Evolutionary conservation across 2,329 filamentous ascomycete genomes (phyloP).

Genomic region (Colletotrichum destructivum): DNA sequence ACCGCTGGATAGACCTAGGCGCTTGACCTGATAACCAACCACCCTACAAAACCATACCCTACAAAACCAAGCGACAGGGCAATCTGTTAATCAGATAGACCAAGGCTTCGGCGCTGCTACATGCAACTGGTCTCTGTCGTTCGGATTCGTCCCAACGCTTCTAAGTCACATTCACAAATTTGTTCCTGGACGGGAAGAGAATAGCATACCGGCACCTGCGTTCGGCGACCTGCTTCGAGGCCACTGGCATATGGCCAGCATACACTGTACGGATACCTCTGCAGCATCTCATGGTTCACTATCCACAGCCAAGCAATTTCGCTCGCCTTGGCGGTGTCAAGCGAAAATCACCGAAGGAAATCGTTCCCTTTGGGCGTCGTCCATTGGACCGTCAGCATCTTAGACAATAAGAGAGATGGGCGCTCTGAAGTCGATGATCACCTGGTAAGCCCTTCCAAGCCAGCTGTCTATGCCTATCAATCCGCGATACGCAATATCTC

Average conservation of each 20-base stretch:
- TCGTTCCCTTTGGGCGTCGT: slow-evolving; percentile 2
- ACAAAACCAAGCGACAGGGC: too few species aligned
- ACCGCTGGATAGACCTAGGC: neutral
- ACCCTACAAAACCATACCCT: too few species aligned
- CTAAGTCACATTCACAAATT: neutral
- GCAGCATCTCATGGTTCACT: neutral
- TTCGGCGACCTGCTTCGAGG: neutral
- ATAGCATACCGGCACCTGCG: neutral
- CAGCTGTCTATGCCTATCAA: slow-evolving; percentile 1
- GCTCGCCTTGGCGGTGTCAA: slow-evolving; percentile 1
- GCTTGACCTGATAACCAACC: too few species aligned
- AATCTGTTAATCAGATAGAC: too few species aligned
- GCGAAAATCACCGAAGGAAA: slow-evolving; percentile 9
- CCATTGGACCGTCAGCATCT: slow-evolving; percentile 18
- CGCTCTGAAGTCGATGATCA: slow-evolving; percentile 19
- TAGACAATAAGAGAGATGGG: slow-evolving; percentile 16
- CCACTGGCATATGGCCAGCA: neutral
- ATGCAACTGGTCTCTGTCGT: neutral
- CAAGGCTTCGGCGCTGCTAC: too few species aligned
- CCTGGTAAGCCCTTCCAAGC: slow-evolving; percentile 6
- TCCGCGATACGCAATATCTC: neutral
- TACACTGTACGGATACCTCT: neutral
- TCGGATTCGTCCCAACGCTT: slow-evolving; percentile 7
- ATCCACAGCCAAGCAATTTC: slow-evolving; percentile 12
- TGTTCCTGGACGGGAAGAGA: neutral